These are phyloP conservation scores for Pyrenochaeta sp. DNA, from an alignment of 2,329 filamentous ascomycete genomes.

Conservation along the genomic window DNA sequence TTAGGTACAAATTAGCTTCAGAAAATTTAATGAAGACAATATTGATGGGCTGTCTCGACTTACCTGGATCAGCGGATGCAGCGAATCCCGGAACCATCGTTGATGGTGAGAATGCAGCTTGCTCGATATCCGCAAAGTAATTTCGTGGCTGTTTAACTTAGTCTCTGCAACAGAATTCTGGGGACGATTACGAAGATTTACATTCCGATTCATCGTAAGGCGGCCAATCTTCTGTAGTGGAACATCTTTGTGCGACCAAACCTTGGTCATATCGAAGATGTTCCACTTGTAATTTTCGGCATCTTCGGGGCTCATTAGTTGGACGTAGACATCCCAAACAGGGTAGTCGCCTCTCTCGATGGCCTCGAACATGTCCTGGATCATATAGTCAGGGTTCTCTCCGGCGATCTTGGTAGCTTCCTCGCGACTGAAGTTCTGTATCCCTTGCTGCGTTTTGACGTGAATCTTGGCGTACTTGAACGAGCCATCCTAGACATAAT, in stretches of 20 bases:
- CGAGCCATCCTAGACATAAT: slow-evolving; percentile 38
- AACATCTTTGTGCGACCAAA: slow-evolving; percentile 51
- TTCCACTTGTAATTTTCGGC: slow-evolving; percentile 55
- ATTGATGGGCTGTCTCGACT: not conserved
- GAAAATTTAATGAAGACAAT: slow-evolving; percentile 1
- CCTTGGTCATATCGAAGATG: slow-evolving; percentile 65
- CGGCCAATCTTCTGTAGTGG: not conserved
- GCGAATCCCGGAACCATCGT: slow-evolving; percentile 71
- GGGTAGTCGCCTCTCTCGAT: slow-evolving; percentile 58
- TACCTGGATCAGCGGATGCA: slow-evolving; percentile 62
- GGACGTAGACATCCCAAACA: slow-evolving; percentile 61
- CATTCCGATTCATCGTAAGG: not conserved
- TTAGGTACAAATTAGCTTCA: slow-evolving; percentile 38
- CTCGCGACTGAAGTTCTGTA: slow-evolving; percentile 32
- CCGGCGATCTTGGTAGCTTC: slow-evolving; percentile 30
- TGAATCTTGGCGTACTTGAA: not conserved
- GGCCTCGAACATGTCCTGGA: slow-evolving; percentile 51
- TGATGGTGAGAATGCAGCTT: slow-evolving; percentile 71
- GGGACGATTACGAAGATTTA: not conserved
- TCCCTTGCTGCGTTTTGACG: slow-evolving; percentile 25
- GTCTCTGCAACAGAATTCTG: slow-evolving; percentile 41
- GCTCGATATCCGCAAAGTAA: slow-evolving; percentile 75
- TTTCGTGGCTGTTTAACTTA: slow-evolving; percentile 65
- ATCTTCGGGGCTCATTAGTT: slow-evolving; percentile 62
- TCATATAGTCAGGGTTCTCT: slow-evolving; percentile 46